These are phyloP conservation scores for Tolypocladium paradoxum DNA, from an alignment of 2,329 filamentous ascomycete genomes.

Conservation along the genomic window DNA sequence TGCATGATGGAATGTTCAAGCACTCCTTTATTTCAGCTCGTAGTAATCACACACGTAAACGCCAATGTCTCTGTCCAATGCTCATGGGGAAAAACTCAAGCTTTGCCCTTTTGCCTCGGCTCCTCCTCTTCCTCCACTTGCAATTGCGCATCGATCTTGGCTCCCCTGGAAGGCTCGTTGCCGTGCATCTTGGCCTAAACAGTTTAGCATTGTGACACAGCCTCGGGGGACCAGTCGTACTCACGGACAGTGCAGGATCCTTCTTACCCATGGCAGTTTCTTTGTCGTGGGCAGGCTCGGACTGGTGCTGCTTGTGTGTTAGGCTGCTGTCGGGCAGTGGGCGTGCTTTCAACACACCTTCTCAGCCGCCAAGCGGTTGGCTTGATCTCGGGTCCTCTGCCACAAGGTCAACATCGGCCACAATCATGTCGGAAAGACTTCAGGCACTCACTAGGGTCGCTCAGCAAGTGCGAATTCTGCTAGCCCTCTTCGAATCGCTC, in stretches of 20 bases:
- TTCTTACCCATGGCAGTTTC: conserved; percentile 36
- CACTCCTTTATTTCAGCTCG: too few species aligned
- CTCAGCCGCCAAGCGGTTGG: conserved; percentile 59
- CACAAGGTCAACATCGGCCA: background rate
- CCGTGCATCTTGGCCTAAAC: conserved; percentile 52
- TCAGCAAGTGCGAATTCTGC: conserved; percentile 53
- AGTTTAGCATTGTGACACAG: background rate
- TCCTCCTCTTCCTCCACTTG: conserved; percentile 56
- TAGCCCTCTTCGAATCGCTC: conserved; percentile 63
- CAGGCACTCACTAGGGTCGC: conserved; percentile 55
- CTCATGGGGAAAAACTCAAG: background rate
- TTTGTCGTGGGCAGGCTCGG: conserved; percentile 32
- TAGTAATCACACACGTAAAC: too few species aligned
- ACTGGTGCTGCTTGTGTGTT: conserved; percentile 18
- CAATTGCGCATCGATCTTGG: conserved; percentile 60
- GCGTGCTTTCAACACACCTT: conserved; percentile 28
- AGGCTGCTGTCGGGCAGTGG: background rate
- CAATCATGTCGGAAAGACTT: too few species aligned
- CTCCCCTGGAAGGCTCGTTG: conserved; percentile 62
- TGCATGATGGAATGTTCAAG: too few species aligned
- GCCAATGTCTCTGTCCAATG: background rate
- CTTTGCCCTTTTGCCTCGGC: conserved; percentile 45
- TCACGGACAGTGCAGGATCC: conserved; percentile 50
- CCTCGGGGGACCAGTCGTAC: conserved; percentile 8
- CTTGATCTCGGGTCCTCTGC: conserved; percentile 60